Conservation (phyloP, 2,329 filamentous ascomycete species). For the Ceratocystis ficicola region DNA sequence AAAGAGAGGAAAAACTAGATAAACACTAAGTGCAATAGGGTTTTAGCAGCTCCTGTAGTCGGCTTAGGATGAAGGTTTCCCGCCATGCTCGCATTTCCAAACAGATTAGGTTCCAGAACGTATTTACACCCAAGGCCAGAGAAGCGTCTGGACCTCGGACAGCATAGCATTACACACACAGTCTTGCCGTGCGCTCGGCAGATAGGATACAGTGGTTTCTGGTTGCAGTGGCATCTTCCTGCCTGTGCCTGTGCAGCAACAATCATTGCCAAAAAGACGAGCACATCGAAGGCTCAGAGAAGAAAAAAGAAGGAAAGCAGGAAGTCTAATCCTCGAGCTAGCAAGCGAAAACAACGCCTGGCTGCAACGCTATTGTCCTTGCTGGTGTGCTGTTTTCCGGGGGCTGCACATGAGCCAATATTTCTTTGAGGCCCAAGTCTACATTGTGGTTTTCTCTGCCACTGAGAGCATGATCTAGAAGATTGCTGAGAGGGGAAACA, state of each 20-base stretch:
- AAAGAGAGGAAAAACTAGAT: not conserved
- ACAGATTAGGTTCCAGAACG: not conserved
- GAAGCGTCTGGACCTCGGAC: not conserved
- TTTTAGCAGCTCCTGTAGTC: not conserved
- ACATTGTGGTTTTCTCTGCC: not conserved
- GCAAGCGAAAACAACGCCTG: not conserved
- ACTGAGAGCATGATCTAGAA: not conserved
- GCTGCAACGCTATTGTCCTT: not conserved
- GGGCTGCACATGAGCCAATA: not conserved
- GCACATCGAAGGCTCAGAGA: not conserved
- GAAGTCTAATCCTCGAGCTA: not conserved
- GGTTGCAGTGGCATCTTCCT: not conserved
- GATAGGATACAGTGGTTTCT: not conserved
- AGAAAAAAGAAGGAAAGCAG: not conserved
- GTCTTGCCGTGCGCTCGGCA: not conserved
- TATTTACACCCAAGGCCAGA: not conserved
- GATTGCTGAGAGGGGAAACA: slow-evolving; percentile 7
- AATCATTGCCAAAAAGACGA: not conserved
- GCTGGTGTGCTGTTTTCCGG: not conserved
- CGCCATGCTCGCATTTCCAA: not conserved
- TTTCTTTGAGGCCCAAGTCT: not conserved
- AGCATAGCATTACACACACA: not conserved
- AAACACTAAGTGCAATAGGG: not conserved
- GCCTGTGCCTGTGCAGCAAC: not conserved
- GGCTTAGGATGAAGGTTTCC: not conserved